phyloP scores from a whole-genome alignment of 2,329 filamentous ascomycete species.

The Eurotiales sp. region DNA sequence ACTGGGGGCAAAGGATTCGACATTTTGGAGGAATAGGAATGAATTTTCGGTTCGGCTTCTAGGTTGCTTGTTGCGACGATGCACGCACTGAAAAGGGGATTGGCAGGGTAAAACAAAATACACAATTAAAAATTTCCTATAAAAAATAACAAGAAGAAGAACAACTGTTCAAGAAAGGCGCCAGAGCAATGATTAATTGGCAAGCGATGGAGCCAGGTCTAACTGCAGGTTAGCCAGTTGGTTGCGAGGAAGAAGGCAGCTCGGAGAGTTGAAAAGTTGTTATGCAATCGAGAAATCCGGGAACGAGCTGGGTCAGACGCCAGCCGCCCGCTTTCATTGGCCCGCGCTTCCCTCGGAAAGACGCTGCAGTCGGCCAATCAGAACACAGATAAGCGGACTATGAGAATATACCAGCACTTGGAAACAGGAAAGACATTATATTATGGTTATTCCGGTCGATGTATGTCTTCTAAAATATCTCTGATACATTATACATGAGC shows the following conservation, averaged over 20 bases:
- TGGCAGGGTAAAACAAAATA: not conserved
- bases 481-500: not conserved
- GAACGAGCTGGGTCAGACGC: not conserved
- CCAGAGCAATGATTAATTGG: conserved; percentile 5
- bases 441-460: no score
- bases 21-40: conserved; percentile 4
- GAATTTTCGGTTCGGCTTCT: not conserved
- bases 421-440: no score
- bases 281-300: conserved; percentile 9
- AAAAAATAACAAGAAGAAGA: conserved; percentile 7
- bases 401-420: no score
- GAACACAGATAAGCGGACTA: not conserved
- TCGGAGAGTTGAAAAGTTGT: conserved; percentile 7
- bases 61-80: not conserved
- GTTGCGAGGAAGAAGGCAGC: not conserved
- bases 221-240: not conserved
- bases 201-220: conserved; percentile 1
- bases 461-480: no score
- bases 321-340: not conserved
- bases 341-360: not conserved
- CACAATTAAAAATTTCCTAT: conserved; percentile 10
- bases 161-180: not conserved
- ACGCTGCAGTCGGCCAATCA: not conserved
- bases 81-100: not conserved
- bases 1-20: conserved; percentile 4